Conservation (phyloP, 2,329 filamentous ascomycete genomes). For the Fusarium coffeatum region DNA sequence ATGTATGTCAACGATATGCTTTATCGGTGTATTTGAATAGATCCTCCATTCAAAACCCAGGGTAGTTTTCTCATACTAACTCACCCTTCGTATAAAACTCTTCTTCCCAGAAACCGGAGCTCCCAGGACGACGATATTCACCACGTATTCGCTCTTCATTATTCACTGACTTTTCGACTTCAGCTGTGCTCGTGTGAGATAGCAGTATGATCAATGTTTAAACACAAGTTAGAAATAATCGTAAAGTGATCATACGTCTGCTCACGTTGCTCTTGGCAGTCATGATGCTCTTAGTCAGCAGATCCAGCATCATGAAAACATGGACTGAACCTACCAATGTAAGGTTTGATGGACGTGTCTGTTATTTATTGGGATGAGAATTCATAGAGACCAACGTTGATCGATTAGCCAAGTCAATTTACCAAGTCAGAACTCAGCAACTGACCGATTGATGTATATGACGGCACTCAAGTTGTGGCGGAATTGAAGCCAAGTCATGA, state of each 20-base stretch:
- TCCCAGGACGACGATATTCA: slow-evolving; percentile 36
- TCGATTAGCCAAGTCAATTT: neutral
- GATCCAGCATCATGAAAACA: slow-evolving; percentile 16
- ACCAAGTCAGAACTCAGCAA: neutral
- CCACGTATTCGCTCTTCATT: slow-evolving; percentile 22
- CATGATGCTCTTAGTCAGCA: slow-evolving; percentile 40
- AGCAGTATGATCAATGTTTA: neutral
- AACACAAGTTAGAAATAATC: neutral
- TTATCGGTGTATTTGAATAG: neutral
- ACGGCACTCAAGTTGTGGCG: neutral
- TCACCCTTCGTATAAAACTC: slow-evolving; percentile 38
- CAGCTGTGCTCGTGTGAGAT: neutral
- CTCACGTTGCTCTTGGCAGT: slow-evolving; percentile 19
- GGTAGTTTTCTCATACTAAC: slow-evolving; percentile 1
- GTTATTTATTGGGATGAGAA: neutral
- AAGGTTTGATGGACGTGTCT: neutral
- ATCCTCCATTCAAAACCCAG: neutral
- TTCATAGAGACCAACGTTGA: neutral
- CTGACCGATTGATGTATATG: neutral
- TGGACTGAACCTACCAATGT: neutral
- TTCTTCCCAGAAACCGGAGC: slow-evolving; percentile 33
- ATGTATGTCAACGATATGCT: neutral
- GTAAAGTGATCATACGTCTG: slow-evolving; percentile 19
- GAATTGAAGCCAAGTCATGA: neutral
- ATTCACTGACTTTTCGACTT: neutral